Conservation (phyloP, 176 grass and related monocot genomes). For the Oryza rufipogon region DNA sequence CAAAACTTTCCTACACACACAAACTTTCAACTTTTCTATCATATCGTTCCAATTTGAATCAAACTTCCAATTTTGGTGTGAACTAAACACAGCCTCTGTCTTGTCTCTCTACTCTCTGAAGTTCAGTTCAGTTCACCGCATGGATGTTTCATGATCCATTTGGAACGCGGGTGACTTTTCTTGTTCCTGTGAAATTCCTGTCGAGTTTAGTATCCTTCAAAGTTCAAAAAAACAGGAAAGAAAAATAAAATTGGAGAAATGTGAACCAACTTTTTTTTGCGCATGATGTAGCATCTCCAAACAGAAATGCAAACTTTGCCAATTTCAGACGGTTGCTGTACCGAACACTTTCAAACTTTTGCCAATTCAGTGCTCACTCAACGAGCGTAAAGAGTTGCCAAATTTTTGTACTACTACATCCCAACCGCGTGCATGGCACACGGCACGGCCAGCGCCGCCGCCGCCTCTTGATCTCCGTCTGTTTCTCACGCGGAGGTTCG, state of each 20-base stretch:
- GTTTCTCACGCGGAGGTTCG: background rate
- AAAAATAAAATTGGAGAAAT: background rate
- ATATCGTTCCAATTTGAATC: too few species aligned
- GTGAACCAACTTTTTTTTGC: background rate
- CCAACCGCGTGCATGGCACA: background rate
- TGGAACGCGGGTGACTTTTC: background rate
- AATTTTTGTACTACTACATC: background rate
- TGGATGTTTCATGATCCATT: background rate
- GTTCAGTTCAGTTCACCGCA: background rate
- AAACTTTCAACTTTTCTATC: too few species aligned
- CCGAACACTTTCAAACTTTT: background rate
- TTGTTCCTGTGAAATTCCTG: too few species aligned
- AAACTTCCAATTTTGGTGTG: too few species aligned
- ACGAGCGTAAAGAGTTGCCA: conserved; percentile 12
- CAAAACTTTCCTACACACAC: too few species aligned
- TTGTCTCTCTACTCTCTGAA: background rate
- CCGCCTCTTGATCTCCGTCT: background rate
- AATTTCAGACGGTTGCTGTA: background rate
- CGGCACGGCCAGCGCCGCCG: background rate
- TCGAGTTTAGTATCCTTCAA: background rate
- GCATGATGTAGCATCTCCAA: background rate
- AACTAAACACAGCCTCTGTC: too few species aligned
- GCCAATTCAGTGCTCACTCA: background rate
- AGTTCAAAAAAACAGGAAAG: background rate
- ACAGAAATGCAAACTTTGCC: background rate